Percentiles rank a stretch among this genome's conserved stretches.
Conservation (phyloP, 495 filamentous ascomycete genomes). For the Xylaria castorea region DNA sequence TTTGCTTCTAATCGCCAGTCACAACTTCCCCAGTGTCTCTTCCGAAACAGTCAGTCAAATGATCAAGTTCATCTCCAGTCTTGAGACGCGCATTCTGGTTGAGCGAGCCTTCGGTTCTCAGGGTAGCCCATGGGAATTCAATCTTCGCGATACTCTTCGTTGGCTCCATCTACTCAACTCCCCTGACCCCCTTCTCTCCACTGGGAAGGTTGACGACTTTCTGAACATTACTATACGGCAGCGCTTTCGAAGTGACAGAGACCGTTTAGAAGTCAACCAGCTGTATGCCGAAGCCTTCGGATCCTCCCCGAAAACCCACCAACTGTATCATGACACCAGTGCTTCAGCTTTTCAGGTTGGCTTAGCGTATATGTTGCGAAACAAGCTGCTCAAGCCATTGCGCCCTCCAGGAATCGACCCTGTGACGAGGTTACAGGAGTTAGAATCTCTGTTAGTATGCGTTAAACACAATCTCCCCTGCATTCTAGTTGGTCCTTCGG, state of each 20-base stretch:
- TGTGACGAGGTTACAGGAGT: constrained; percentile 64
- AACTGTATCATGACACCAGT: constrained; percentile 68
- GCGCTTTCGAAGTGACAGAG: constrained; percentile 76
- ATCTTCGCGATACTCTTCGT: constrained; percentile 87
- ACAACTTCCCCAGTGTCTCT: constrained; percentile 71
- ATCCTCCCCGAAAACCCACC: constrained; percentile 55
- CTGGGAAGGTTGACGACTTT: constrained; percentile 68
- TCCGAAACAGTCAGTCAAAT: constrained; percentile 62
- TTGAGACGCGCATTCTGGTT: constrained; percentile 73
- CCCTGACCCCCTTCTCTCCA: constrained; percentile 59
- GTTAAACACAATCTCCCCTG: constrained; percentile 86
- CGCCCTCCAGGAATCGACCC: constrained; percentile 62
- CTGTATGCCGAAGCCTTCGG: constrained; percentile 62
- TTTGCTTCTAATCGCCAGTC: constrained; percentile 78
- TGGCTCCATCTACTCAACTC: constrained; percentile 80
- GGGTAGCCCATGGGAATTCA: constrained; percentile 97
- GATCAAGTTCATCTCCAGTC: constrained; percentile 78
- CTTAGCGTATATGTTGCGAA: constrained; percentile 69
- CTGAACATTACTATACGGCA: constrained; percentile 85
- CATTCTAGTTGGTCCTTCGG: constrained; percentile 85
- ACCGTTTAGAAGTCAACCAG: constrained; percentile 66
- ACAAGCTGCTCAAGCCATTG: constrained; percentile 61
- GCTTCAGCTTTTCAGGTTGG: constrained; percentile 70
- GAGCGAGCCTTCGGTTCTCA: constrained; percentile 72
- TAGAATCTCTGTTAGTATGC: constrained; percentile 88